Percentiles rank a stretch among this genome's conserved stretches.
Conservation (phyloP, 257 asterid genomes). For the Nicotiana tabacum region DNA sequence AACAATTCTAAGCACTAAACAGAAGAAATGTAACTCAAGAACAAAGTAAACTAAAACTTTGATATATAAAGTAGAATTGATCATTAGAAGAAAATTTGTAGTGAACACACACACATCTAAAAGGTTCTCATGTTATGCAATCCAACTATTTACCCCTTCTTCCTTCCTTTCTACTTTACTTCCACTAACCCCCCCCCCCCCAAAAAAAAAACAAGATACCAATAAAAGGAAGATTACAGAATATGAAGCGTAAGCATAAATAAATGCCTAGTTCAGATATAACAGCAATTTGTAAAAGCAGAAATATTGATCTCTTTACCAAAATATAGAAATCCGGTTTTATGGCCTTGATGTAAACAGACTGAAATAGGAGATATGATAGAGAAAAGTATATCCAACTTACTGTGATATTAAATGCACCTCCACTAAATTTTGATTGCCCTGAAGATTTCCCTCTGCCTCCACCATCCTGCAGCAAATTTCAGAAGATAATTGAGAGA, state of each 20-base stretch:
- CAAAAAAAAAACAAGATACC: background rate
- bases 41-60: background rate
- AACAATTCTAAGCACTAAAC: background rate
- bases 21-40: background rate
- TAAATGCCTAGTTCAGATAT: background rate
- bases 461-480: conserved; percentile 44
- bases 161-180: conserved; percentile 1
- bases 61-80: background rate
- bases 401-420: conserved; percentile 60
- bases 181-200: background rate
- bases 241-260: background rate
- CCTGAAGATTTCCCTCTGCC: conserved; percentile 52
- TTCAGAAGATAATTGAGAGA: background rate
- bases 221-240: background rate
- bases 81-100: background rate
- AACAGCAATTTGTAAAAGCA: background rate
- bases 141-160: background rate
- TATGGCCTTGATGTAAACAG: background rate
- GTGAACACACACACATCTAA: background rate
- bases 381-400: conserved; percentile 23
- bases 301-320: background rate
- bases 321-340: background rate
- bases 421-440: conserved; percentile 57
- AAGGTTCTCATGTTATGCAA: background rate
- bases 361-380: background rate